Percentiles rank a stretch among this genome's conserved stretches.
Conservation (phyloP, 2,329 filamentous ascomycete genomes). For the Penicillium sp. region DNA sequence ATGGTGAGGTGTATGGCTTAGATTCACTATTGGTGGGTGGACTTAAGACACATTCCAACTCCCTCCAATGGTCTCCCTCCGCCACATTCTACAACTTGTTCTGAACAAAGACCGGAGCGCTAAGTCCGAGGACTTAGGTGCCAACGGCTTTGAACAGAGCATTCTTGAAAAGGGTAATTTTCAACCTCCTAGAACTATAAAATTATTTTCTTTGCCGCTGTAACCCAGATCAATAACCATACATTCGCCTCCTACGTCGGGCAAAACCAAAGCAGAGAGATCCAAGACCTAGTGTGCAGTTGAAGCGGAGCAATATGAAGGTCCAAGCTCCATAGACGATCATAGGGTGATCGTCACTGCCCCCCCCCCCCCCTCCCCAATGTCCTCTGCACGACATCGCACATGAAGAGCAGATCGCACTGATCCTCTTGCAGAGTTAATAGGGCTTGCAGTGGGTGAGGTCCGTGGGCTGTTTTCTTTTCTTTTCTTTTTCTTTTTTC, state of each 20-base stretch:
- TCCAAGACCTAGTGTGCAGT: background rate
- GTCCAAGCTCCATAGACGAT: conserved; percentile 24
- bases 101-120: background rate
- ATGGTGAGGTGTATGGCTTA: conserved; percentile 1
- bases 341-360: conserved; percentile 16
- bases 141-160: background rate
- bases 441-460: conserved; percentile 11
- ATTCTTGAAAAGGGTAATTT: background rate
- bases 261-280: background rate
- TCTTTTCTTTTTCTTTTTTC: background rate
- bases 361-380: background rate
- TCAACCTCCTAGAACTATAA: background rate
- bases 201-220: conserved; percentile 6
- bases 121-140: background rate
- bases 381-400: conserved; percentile 25
- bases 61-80: conserved; percentile 15
- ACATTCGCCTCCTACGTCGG: conserved; percentile 1
- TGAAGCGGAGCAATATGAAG: conserved; percentile 16
- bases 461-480: conserved; percentile 1
- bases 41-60: conserved; percentile 26
- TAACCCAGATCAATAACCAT: conserved; percentile 2
- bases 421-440: conserved; percentile 12
- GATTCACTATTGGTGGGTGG: conserved; percentile 15
- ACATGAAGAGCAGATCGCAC: conserved; percentile 12
- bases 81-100: conserved; percentile 19